Base-by-base conservation (phyloP, 129 eudicot genomes). In the Arctium minus region DNA sequence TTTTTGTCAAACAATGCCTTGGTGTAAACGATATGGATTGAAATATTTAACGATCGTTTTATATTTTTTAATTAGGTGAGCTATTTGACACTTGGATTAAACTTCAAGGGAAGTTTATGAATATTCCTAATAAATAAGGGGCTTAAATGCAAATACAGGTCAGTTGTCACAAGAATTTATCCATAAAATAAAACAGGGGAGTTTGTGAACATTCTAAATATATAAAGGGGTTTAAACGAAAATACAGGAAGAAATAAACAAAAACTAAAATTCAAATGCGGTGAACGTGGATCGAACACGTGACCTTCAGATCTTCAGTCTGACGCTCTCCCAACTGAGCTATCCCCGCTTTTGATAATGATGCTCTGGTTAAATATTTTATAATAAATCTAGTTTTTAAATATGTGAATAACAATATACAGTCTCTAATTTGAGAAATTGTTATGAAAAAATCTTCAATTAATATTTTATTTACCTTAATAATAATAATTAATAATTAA, bases 291-390 rank as follows among this genome's bases (percentile, higher is more conserved):
- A 92, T 92, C 96, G 95, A 92, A 91, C 93, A 94, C 97, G 86
- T 84, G 97, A 91, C 94, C 96, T 92, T 88, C 93, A 92, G 93
- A 90, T 92, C 97, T 92, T 90, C 91, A 89, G 94, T 90, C 97
- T 86, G 93, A 86, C 97, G 98, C 98, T 91, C 98, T 92, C 97
- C 98, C 97, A 95, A 93, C 99, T 93, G 97, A 92, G 97, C 97
- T 92, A 92, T 95, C 97, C 97, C 97, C 94, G 97, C 97, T 69
- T 29, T 0, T 80, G n/a, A 12, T 50, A 0, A 12, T 15, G 0
- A 4, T 7, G 3, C 4, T 4, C 7, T 56, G 0, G 0, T 50
- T 1, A 1, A 13, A 3, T 3, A 0, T 50, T 3, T 15, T 46
- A 10, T 46, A 46, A 0, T 22, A 22, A 22, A 22, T 22, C 0